Percentiles rank a stretch among this genome's conserved stretches.
Evolutionary conservation across 495 filamentous ascomycete species (phyloP).

Genomic region (Hypoxylon subgilvum): DNA sequence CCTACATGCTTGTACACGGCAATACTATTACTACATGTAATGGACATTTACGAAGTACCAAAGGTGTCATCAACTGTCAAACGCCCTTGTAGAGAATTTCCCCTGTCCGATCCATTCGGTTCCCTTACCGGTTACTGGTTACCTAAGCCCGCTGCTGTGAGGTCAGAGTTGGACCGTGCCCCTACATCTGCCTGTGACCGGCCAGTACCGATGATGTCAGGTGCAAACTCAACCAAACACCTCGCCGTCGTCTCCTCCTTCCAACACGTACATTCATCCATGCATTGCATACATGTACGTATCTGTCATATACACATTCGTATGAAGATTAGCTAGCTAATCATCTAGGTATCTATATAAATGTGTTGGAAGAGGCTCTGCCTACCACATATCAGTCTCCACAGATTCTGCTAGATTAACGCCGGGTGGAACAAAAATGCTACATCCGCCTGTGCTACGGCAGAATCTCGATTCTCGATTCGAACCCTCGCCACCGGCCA

Average conservation of each 20-base stretch:
- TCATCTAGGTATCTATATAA: neutral
- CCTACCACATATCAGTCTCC: constrained; percentile 18
- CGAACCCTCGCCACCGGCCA: constrained; percentile 23
- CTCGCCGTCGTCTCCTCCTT: neutral
- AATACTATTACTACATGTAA: no score
- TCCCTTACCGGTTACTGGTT: no score
- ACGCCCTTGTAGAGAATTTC: no score
- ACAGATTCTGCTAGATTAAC: constrained; percentile 20
- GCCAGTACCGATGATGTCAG: constrained; percentile 33
- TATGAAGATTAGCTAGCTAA: no score
- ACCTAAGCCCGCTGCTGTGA: constrained; percentile 14
- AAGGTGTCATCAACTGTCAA: no score
- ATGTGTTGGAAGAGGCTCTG: constrained; percentile 20
- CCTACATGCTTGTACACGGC: neutral
- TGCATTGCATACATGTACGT: neutral
- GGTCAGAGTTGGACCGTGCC: constrained; percentile 34
- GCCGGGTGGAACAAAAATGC: constrained; percentile 7
- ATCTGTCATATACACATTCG: neutral
- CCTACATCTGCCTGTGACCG: neutral
- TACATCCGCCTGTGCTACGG: constrained; percentile 15
- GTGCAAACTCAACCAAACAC: constrained; percentile 15
- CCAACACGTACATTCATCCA: neutral
- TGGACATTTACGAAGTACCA: no score
- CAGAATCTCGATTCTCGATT: constrained; percentile 16
- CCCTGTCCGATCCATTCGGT: neutral